Evolutionary conservation across 139 green algal genomes (phyloP).

Genomic region (Desmodesmus armatus): DNA sequence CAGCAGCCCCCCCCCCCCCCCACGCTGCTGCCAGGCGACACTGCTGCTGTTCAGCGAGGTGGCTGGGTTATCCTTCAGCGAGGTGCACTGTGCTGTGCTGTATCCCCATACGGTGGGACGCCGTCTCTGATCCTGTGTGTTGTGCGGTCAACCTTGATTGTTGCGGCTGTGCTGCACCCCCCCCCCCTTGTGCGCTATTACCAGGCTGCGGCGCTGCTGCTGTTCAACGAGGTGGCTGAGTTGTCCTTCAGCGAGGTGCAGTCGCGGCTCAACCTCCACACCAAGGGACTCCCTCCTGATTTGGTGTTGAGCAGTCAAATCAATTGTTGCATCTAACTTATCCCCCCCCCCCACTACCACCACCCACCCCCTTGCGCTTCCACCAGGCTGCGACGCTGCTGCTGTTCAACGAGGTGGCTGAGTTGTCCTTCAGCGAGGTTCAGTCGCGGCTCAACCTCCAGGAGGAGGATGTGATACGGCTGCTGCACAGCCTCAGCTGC

Average conservation of each 20-base stretch:
- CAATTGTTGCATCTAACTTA: too few relatives aligned
- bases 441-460: constrained; percentile 85
- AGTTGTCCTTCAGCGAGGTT: constrained; percentile 85
- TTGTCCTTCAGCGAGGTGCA: constrained; percentile 86
- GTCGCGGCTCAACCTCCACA: constrained; percentile 86
- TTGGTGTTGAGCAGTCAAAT: too few relatives aligned
- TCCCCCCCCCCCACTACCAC: too few relatives aligned
- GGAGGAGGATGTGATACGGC: constrained; percentile 89
- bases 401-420: constrained; percentile 89
- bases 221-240: constrained; percentile 89
- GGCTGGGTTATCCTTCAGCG: constrained; percentile 77
- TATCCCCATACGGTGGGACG: too few relatives aligned
- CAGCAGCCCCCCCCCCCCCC: too few relatives aligned
- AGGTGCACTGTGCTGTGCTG: too few relatives aligned
- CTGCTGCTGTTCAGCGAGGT: constrained; percentile 94
- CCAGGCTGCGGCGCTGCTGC: constrained; percentile 88
- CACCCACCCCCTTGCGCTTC: background rate
- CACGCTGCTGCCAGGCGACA: constrained; percentile 70
- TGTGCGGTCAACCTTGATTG: too few relatives aligned
- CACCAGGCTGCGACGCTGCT: constrained; percentile 86
- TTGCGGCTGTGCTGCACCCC: too few relatives aligned
- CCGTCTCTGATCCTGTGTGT: too few relatives aligned
- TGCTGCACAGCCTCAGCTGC: constrained; percentile 90
- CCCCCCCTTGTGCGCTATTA: too few relatives aligned
- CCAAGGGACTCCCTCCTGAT: too few relatives aligned